Evolutionary conservation across 345 rosid species (phyloP), one percentile per base, ranked within the genome.

Genomic region (Mercurialis annua): DNA sequence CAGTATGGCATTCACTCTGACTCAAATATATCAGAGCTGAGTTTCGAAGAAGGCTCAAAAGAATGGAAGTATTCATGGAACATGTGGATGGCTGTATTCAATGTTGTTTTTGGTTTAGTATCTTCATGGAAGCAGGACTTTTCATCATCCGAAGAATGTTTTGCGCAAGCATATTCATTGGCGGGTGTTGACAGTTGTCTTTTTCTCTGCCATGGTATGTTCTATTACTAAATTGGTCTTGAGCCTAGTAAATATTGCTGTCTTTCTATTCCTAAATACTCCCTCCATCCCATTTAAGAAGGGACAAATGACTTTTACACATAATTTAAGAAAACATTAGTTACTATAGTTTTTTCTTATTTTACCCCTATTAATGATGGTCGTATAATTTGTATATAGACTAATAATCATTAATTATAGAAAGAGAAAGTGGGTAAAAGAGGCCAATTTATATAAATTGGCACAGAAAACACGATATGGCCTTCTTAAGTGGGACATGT

Each of bases 151-250:
- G 90, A 85, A 76, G 79, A 86, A 65, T 82, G 69, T 73, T 73
- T 91, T 56, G 80, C 74, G 29, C 86, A 81, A 81, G 88, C 93
- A 70, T 84, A 90, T 79, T 85, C 85, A 0, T 67, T 84, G 67
- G 67, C 75, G 27, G 76, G 64, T 76, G 59, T 81, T 53, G 92
- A 94, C 42, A 81, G 92, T 78, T 85, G 89, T 75, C 74, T 83
- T 71, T 81, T 86, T 72, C 89, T 94, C 73, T 87, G 90, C 80
- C 92, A 86, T 50, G 97, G 99, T 85, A 73, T 52, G 16, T 33
- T 54, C 49, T 33, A 49, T 62, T 59, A 44, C 53, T 53, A 14
- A 15, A 66, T 62, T 47, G 8, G 5, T 21, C 51, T 63, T 65
- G 14, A 17, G 15, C 51, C 14, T 31, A 21, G 20, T 16, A 34